A percentile compares a stretch with the other conserved stretches of the same genome.
Conservation (phyloP, 306 rosid species). For the Fagus crenata region DNA sequence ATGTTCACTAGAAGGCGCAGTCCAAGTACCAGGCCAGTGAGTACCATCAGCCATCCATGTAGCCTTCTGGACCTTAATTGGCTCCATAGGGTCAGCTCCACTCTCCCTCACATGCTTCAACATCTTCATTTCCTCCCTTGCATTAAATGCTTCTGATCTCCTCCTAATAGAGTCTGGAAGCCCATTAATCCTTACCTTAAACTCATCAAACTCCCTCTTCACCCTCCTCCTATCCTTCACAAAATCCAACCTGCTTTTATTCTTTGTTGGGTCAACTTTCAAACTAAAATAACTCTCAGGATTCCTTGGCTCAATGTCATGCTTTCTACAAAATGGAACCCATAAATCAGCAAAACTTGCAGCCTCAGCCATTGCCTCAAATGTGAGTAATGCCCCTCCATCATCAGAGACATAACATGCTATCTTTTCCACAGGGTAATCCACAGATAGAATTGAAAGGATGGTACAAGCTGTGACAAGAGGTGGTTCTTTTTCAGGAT, state of each 20-base stretch:
- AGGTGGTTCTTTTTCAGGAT: slow-evolving; percentile 58
- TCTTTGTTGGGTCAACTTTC: slow-evolving; percentile 54
- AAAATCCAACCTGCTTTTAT: slow-evolving; percentile 46
- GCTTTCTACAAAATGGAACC: slow-evolving; percentile 60
- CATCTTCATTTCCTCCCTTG: slow-evolving; percentile 60
- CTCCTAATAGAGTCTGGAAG: slow-evolving; percentile 54
- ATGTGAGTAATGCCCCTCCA: slow-evolving; percentile 54
- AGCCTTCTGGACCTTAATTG: slow-evolving; percentile 44
- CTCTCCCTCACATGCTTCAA: slow-evolving; percentile 49
- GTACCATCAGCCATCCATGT: slow-evolving; percentile 68
- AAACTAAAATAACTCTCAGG: slow-evolving; percentile 46
- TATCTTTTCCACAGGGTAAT: slow-evolving; percentile 56
- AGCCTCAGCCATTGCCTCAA: slow-evolving; percentile 64
- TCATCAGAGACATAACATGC: slow-evolving; percentile 54
- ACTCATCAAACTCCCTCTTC: slow-evolving; percentile 58
- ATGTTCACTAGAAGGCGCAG: slow-evolving; percentile 36
- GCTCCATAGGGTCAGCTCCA: slow-evolving; percentile 40
- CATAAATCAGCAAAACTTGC: slow-evolving; percentile 57
- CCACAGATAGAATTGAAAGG: slow-evolving; percentile 49
- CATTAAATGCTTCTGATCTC: slow-evolving; percentile 58
- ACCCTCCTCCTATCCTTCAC: slow-evolving; percentile 56
- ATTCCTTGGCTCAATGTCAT: slow-evolving; percentile 51
- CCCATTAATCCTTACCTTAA: slow-evolving; percentile 53
- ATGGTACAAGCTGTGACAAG: slow-evolving; percentile 53
- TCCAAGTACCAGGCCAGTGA: slow-evolving; percentile 62